Percentiles rank a stretch among this genome's conserved stretches.
phyloP scores from a whole-genome alignment of 169 alveolate genomes.

The Theileria orientalis region DNA sequence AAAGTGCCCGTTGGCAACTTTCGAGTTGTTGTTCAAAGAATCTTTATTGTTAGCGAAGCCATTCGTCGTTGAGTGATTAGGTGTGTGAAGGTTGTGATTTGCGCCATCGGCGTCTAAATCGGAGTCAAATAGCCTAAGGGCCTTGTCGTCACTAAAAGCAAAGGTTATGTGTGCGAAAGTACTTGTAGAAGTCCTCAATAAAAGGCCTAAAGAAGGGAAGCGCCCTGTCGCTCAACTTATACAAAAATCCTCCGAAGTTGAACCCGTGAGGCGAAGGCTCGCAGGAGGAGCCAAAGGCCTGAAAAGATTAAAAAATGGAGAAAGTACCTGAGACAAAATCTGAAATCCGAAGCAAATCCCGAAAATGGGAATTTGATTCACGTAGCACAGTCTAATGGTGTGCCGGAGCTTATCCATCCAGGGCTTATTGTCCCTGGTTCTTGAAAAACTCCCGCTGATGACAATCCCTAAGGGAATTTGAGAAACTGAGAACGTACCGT shows the following conservation, averaged over 20 bases:
- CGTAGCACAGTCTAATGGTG: neutral
- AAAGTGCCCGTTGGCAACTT: neutral
- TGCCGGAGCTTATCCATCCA: conserved; percentile 19
- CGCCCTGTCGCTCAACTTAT: conserved; percentile 4
- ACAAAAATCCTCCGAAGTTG: conserved; percentile 8
- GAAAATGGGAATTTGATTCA: conserved; percentile 9
- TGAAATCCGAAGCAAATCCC: conserved; percentile 40
- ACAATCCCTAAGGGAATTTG: conserved; percentile 5
- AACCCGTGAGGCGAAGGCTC: conserved; percentile 17
- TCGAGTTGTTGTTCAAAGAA: neutral
- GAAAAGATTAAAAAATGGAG: neutral
- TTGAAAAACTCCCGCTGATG: conserved; percentile 23
- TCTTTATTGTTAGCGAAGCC: neutral
- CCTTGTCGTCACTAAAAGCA: too few species aligned
- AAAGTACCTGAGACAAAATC: conserved; percentile 9
- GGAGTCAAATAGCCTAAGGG: too few species aligned
- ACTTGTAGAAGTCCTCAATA: neutral
- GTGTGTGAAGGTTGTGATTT: neutral
- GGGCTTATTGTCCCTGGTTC: neutral
- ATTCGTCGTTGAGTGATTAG: neutral
- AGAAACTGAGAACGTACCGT: conserved; percentile 2
- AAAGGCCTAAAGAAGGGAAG: conserved; percentile 1
- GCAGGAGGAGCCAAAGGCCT: conserved; percentile 24
- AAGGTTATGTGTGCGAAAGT: too few species aligned
- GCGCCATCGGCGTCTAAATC: too few species aligned